These are phyloP conservation scores for Globisporangium carolinianum DNA, from an alignment of 352 stramenopile genomes.

Conservation along the genomic window DNA sequence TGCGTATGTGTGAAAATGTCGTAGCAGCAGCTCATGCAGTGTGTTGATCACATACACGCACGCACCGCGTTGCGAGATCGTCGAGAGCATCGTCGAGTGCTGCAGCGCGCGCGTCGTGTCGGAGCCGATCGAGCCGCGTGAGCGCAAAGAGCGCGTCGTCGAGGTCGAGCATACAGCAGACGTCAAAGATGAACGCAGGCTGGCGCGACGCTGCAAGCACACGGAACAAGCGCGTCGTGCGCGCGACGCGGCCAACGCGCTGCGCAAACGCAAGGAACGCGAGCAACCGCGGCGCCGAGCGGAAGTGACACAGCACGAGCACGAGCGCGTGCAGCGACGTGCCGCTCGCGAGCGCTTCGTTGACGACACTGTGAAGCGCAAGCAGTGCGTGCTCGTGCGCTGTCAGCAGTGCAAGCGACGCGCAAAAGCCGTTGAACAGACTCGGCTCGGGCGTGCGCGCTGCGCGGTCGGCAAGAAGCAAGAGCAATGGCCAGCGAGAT, in stretches of 20 bases:
- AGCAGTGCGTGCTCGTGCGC: slow-evolving; percentile 22
- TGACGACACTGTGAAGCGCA: slow-evolving; percentile 34
- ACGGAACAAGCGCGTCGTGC: slow-evolving; percentile 35
- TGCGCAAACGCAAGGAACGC: slow-evolving; percentile 41
- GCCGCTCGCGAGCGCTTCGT: slow-evolving; percentile 29
- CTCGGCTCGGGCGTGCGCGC: neutral
- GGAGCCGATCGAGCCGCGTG: slow-evolving; percentile 51
- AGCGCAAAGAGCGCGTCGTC: slow-evolving; percentile 63
- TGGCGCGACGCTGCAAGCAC: slow-evolving; percentile 44
- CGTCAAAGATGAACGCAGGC: slow-evolving; percentile 53
- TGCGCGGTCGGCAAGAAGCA: slow-evolving; percentile 23
- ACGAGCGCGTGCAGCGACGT: slow-evolving; percentile 36
- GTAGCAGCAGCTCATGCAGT: too few relatives aligned
- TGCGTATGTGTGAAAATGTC: too few relatives aligned
- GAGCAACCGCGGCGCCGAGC: slow-evolving; percentile 19
- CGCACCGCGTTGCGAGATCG: slow-evolving; percentile 13
- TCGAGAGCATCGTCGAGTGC: slow-evolving; percentile 24
- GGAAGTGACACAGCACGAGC: slow-evolving; percentile 48
- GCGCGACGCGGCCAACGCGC: slow-evolving; percentile 18
- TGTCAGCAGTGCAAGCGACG: slow-evolving; percentile 24
- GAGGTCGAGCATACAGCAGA: slow-evolving; percentile 53
- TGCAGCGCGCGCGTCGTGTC: slow-evolving; percentile 11
- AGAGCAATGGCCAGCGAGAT: slow-evolving; percentile 44
- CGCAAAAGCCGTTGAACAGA: slow-evolving; percentile 41
- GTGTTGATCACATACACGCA: neutral